These are phyloP conservation scores for Gamarada debralockiae DNA, from an alignment of 495 filamentous ascomycete species.

Conservation along the genomic window DNA sequence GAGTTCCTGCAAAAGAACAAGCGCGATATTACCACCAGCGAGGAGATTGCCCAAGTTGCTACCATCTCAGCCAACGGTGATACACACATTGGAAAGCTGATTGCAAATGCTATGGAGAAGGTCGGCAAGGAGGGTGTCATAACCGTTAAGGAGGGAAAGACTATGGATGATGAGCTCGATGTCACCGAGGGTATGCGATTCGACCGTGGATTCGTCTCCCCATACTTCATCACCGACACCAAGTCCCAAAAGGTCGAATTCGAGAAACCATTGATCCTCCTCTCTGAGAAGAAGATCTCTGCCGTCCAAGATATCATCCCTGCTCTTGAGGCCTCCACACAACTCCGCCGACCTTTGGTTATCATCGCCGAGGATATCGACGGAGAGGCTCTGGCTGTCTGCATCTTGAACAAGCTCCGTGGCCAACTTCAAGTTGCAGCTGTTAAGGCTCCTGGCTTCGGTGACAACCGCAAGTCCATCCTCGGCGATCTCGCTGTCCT, in stretches of 20 bases:
- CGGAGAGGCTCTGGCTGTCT: slow-evolving; percentile 95
- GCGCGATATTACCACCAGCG: slow-evolving; percentile 94
- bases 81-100: slow-evolving; percentile 89
- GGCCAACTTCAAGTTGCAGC: slow-evolving; percentile 98
- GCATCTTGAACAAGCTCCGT: slow-evolving; percentile 99
- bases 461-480: slow-evolving; percentile 99
- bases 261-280: slow-evolving; percentile 96
- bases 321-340: slow-evolving; percentile 92
- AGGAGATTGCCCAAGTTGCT: slow-evolving; percentile 96
- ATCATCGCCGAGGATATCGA: slow-evolving; percentile 99
- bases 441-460: slow-evolving; percentile 98
- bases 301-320: slow-evolving; percentile 97
- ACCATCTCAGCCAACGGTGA: slow-evolving; percentile 98
- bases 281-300: slow-evolving; percentile 99
- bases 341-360: slow-evolving; percentile 89
- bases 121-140: slow-evolving; percentile 99
- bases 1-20: slow-evolving; percentile 91
- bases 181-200: slow-evolving; percentile 99
- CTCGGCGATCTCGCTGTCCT: slow-evolving; percentile 93
- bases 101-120: slow-evolving; percentile 98
- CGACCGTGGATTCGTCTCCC: slow-evolving; percentile 95
- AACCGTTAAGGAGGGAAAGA: slow-evolving; percentile 99
- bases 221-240: slow-evolving; percentile 99
- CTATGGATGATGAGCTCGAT: slow-evolving; percentile 94
- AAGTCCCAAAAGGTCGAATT: slow-evolving; percentile 99